Percentiles rank a stretch among this genome's conserved stretches.
These are phyloP conservation scores for Albatrellus ellisii DNA, from an alignment of 768 basidiomycete genomes.

Conservation along the genomic window DNA sequence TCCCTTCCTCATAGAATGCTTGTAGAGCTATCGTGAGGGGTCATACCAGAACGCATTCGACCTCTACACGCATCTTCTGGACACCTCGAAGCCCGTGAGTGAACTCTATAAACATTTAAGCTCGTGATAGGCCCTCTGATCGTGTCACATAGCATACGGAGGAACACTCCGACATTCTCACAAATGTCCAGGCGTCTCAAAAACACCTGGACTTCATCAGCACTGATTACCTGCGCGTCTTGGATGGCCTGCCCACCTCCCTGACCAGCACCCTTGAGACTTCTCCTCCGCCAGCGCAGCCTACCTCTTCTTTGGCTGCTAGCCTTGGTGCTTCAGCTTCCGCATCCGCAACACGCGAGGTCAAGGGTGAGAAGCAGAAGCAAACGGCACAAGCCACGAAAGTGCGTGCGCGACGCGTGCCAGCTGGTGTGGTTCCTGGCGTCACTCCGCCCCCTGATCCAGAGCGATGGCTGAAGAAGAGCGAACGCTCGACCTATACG, in stretches of 20 bases:
- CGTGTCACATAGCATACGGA: conserved; percentile 50
- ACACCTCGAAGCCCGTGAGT: conserved; percentile 60
- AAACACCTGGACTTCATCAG: conserved; percentile 77
- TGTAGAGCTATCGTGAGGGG: conserved; percentile 67
- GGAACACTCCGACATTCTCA: conserved; percentile 78
- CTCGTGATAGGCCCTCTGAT: conserved; percentile 5
- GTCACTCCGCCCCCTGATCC: conserved; percentile 77
- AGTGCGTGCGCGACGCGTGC: conserved; percentile 53
- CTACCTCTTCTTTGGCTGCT: conserved; percentile 18
- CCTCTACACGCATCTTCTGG: conserved; percentile 70
- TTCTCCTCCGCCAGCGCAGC: conserved; percentile 41
- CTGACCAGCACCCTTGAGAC: conserved; percentile 44
- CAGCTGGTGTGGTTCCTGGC: conserved; percentile 63
- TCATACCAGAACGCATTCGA: conserved; percentile 61
- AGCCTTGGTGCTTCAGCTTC: conserved; percentile 19
- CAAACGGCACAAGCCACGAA: conserved; percentile 24
- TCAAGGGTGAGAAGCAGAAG: conserved; percentile 22
- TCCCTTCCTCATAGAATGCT: conserved; percentile 11
- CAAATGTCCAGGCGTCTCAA: conserved; percentile 73
- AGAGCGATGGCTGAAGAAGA: conserved; percentile 84
- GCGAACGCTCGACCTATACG: conserved; percentile 48
- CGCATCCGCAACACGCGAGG: conserved; percentile 18
- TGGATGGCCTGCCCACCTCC: conserved; percentile 45
- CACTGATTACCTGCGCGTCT: conserved; percentile 47
- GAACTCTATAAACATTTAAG: conserved; percentile 15